A percentile compares a stretch with the other conserved stretches of the same genome.
These are phyloP conservation scores for Serendipita sp. DNA, from an alignment of 768 basidiomycete species.

Conservation along the genomic window DNA sequence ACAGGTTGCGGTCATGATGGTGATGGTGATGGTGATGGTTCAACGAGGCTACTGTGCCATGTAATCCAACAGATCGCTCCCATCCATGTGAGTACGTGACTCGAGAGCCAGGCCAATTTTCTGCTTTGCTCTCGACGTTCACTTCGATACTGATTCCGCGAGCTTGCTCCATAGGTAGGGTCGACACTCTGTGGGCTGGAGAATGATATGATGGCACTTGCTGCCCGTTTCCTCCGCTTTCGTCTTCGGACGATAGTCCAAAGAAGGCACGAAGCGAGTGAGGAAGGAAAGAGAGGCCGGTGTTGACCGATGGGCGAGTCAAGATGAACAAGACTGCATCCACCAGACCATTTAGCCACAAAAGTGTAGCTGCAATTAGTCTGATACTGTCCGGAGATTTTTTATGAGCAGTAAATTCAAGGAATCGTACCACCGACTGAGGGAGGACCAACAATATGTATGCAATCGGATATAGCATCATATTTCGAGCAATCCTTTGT, in stretches of 20 bases:
- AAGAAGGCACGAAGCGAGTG: constrained; percentile 10
- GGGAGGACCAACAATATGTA: background rate
- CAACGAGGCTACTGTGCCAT: no score
- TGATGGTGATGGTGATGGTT: no score
- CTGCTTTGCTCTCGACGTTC: background rate
- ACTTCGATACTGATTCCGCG: background rate
- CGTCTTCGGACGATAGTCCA: background rate
- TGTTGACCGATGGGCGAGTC: constrained; percentile 20
- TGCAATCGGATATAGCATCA: background rate
- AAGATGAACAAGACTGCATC: constrained; percentile 7
- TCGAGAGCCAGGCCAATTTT: background rate
- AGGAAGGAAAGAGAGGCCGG: constrained; percentile 14
- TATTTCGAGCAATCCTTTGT: background rate
- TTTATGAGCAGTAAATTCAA: background rate
- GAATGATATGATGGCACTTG: background rate
- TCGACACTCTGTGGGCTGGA: background rate
- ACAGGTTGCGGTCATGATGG: no score
- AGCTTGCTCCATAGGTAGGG: background rate
- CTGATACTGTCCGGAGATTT: background rate
- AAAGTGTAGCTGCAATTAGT: background rate
- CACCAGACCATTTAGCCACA: background rate
- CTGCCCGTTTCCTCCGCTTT: background rate
- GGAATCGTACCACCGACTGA: background rate
- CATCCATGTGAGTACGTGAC: no score
- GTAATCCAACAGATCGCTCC: no score